Evolutionary conservation across 345 rosid genomes (phyloP).

Genomic region (Passiflora organensis): DNA sequence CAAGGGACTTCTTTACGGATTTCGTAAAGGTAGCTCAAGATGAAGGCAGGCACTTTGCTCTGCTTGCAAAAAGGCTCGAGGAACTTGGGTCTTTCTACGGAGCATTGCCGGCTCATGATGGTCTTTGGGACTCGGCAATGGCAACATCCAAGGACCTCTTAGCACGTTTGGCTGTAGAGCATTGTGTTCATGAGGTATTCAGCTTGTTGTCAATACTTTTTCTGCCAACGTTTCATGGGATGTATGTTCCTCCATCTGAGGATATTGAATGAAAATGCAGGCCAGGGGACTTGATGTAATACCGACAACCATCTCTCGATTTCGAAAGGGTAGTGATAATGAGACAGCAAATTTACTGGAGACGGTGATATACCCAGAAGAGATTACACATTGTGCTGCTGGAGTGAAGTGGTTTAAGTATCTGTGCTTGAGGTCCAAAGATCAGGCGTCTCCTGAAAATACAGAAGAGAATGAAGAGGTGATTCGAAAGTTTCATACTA

Average conservation of each 20-base stretch:
- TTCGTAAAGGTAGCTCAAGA: constrained; percentile 88
- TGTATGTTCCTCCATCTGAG: too few species aligned
- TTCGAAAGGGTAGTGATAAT: constrained; percentile 75
- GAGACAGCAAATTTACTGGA: constrained; percentile 68
- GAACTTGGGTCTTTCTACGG: constrained; percentile 76
- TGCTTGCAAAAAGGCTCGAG: constrained; percentile 65
- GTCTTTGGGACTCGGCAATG: constrained; percentile 81
- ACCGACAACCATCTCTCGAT: constrained; percentile 77
- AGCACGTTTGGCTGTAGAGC: constrained; percentile 80
- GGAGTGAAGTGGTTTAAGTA: constrained; percentile 88
- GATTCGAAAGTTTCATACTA: constrained; percentile 54
- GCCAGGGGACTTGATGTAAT: constrained; percentile 93
- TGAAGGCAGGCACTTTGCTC: constrained; percentile 79
- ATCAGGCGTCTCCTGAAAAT: constrained; percentile 18
- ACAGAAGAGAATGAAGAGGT: constrained; percentile 42
- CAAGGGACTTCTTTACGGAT: constrained; percentile 82
- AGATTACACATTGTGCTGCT: constrained; percentile 90
- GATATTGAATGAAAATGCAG: constrained; percentile 38
- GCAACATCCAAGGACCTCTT: constrained; percentile 73
- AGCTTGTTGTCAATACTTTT: not conserved
- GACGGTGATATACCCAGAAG: constrained; percentile 77
- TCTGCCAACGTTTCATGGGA: too few species aligned
- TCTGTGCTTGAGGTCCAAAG: constrained; percentile 51
- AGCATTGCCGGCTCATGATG: constrained; percentile 86
- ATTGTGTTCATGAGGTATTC: constrained; percentile 84